Base-by-base conservation (phyloP, 202 grass and related monocot species). In the Dendrocalamus latiflorus region DNA sequence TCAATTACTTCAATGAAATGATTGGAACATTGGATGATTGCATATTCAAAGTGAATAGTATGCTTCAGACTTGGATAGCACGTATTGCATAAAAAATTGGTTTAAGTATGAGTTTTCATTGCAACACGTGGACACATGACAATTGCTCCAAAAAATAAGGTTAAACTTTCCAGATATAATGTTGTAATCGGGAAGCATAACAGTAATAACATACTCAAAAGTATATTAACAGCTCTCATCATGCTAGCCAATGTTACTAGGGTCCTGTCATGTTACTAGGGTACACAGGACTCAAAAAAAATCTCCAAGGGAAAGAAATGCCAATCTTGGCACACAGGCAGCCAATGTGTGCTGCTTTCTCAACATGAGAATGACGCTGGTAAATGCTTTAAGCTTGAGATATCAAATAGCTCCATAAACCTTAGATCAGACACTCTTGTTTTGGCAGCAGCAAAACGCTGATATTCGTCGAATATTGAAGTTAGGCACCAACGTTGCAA, bases 381-480 rank as follows among this genome's bases (percentile, higher is more conserved):
- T 61, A 78, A 55, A 70, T 88, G 80, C 49, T 83, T 88, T 76
- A 93, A 78, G 73, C 84, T 81, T 18, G 91, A 78, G 68, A 79
- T 48, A 68, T 97, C 94, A 77, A 97, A 97, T 51, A 84, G 65
- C 66, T 93, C 91, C 10, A 97, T 93, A 74, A 97, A 97, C 91
- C 91, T 97, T 58, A 85, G 88, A 85, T 97, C 94, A 78, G 94
- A 97, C 68, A 97, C 57, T 51, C 94, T 93, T 54, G 87, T 63
- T 69, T 97, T 97, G 15, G 83, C 84, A 43, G 89, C 94, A 60
- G 94, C 94, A 81, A 90, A 97, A 43, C 89, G 89, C 54, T 97
- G 91, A 61, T 97, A 97, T 84, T 97, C 94, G 17, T 93, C 87
- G 0, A 97, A 91, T 68, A 93, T 81, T 18, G 94, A 97, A 42